Evolutionary conservation across 768 basidiomycete genomes (phyloP), one percentile per base, ranked within the genome.

Genomic region (Cyclocybe cylindracea): DNA sequence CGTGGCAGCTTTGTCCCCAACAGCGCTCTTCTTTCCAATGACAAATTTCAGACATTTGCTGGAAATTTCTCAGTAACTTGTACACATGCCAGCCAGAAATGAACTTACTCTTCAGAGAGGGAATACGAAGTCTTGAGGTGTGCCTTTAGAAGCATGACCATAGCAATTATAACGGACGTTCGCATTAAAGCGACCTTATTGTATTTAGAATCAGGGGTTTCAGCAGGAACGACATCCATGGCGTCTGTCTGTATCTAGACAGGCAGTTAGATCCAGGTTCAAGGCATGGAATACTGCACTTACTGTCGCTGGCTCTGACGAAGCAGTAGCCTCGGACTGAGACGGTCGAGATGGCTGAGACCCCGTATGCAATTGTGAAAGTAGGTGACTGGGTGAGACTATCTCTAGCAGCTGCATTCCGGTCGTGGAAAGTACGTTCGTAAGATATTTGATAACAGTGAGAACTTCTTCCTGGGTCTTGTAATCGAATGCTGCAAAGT

Each of bases 401-500:
- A 77, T 70, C 60, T 89, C 93, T 49, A 92, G 77, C n/a, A 91
- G 69, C 60, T 90, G 91, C 78, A 86, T 86, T 48, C 90, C 96
- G 8, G 83, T 80, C 2, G 85, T 89, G 1, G 88, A 94, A 41
- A 92, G 77, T 18, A 88, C 78, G 13, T 79, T 72, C 7, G 91
- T 93, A 50, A 95, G 76, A 48, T 81, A 79, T 53, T 88, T 89
- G 63, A 97, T 82, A 18, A 98, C 86, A 4, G 89, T 85, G 46
- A 98, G 72, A 4, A 88, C 86, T 70, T 98, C 97, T 68, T 99
- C 97, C 60, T 89, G 87, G 0, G 92, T 91, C 73, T 94, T 98
- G 76, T 95, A 98, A 33, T 98, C 94, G 54, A 99, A 83, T 0
- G 87, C 75, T 1, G 94, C 80, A 51, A 98, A 87, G 62, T 98